Evolutionary conservation across 1,284 basidiomycete species (phyloP).

Genomic region (Leccinum pachyderme): DNA sequence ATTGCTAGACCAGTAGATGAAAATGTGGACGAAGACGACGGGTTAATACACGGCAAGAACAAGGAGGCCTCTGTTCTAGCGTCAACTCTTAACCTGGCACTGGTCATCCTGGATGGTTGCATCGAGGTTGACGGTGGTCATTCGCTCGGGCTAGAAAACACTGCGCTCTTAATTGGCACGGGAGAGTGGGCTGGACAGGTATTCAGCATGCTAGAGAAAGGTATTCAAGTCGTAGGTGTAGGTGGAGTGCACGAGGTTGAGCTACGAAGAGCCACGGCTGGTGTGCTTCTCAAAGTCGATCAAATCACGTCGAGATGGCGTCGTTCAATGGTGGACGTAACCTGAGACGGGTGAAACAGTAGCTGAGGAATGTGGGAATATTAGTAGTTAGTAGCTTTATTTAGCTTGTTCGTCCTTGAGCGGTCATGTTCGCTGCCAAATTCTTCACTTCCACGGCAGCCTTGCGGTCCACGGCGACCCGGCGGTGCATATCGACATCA

Average conservation of each 20-base stretch:
- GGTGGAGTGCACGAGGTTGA: slow-evolving; percentile 63
- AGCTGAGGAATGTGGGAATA: slow-evolving; percentile 17
- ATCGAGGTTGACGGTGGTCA: slow-evolving; percentile 76
- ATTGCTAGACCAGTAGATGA: slow-evolving; percentile 48
- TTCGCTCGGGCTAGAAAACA: slow-evolving; percentile 72
- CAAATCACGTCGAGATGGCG: slow-evolving; percentile 76
- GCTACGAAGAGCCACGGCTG: slow-evolving; percentile 70
- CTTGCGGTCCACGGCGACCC: slow-evolving; percentile 20
- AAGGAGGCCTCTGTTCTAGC: slow-evolving; percentile 73
- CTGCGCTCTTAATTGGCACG: slow-evolving; percentile 64
- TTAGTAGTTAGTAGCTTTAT: background rate
- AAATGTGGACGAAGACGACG: slow-evolving; percentile 34
- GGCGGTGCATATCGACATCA: slow-evolving; percentile 40
- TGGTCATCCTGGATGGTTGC: slow-evolving; percentile 75
- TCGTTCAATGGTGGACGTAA: slow-evolving; percentile 59
- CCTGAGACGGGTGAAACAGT: slow-evolving; percentile 2
- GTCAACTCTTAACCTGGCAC: slow-evolving; percentile 71
- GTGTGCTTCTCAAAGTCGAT: slow-evolving; percentile 78
- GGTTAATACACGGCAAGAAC: slow-evolving; percentile 21
- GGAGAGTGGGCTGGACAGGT: slow-evolving; percentile 81
- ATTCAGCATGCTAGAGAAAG: slow-evolving; percentile 66
- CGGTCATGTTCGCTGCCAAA: slow-evolving; percentile 25
- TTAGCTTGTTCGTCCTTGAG: background rate
- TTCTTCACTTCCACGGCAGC: slow-evolving; percentile 9
- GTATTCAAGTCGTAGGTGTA: slow-evolving; percentile 57